Evolutionary conservation across 2,329 filamentous ascomycete species (phyloP), one percentile per base, ranked within the genome.

Genomic region (Endocalyx cinctus): DNA sequence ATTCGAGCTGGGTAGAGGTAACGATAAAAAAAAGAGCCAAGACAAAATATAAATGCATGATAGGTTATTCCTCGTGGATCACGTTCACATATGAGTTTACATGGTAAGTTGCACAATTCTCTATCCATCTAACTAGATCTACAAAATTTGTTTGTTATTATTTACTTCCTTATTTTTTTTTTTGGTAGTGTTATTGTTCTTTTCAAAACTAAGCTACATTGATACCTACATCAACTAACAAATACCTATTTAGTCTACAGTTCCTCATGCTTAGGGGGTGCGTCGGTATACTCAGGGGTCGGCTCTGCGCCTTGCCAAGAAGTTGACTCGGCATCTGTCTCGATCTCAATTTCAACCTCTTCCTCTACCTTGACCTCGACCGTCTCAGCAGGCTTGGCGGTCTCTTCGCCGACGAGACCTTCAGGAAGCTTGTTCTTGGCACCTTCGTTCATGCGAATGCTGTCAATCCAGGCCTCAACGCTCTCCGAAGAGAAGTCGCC

Each of bases 371-470:
- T 54, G n/a, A 56, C 51, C 39, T 62, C 57, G 38, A 73, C 64
- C 22, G 67, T 64, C 39, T 70, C 64, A 17, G 63, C 51, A 13
- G 62, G 50, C 46, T 67, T 58, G n/a, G 37, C 38, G 10, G 56
- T 51, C 13, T 33, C 34, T 14, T 56, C 57, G 33, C 55, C 54
- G 19, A 82, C 54, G 27, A 86, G 50, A 2, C 70, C 74, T 38
- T 75, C 72, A 0, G 85, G 84, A 26, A 92, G 58, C 64, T 81
- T 85, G 50, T 79, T 72, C 70, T 90, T 96, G 38, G 74, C 65
- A 3, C 87, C 84, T 55, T 97, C 90, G 33, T 89, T 87, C 70
- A 98, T 74, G 23, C 87, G 81, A 42, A 97, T 87, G n/a, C 77
- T 73, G 52, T 98, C 92, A 38, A 98, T 77, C 87, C 90, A 98